These are phyloP conservation scores for Chlorella vulgaris DNA, from an alignment of 139 green algal species.

Conservation along the genomic window DNA sequence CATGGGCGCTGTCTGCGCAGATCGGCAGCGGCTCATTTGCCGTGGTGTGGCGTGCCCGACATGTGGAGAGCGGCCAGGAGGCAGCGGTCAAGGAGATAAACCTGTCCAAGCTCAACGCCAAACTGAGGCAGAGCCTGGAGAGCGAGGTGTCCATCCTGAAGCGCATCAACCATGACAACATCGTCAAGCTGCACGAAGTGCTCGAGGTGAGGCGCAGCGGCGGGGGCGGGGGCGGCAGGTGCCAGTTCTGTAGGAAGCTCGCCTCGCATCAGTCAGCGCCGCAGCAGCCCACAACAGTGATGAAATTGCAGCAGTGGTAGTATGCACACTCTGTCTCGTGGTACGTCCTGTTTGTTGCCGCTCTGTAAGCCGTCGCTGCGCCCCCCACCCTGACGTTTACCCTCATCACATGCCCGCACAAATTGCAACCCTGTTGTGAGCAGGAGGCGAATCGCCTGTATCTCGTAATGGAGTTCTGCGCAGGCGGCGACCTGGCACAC, in stretches of 20 bases:
- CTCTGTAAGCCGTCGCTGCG: no score
- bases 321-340: no score
- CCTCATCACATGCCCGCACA: no score
- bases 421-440: no score
- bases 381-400: no score
- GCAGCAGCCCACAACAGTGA: no score
- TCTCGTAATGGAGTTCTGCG: conserved; percentile 94
- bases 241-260: neutral
- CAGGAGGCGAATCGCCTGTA: conserved; percentile 73
- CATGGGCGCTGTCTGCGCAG: neutral
- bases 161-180: conserved; percentile 83
- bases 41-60: conserved; percentile 83
- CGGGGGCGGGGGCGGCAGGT: neutral
- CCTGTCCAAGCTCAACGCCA: conserved; percentile 81
- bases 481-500: conserved; percentile 88
- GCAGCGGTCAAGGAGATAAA: conserved; percentile 96
- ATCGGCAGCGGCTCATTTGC: conserved; percentile 82
- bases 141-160: conserved; percentile 88
- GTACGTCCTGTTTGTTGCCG: no score
- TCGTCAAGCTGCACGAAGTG: conserved; percentile 90
- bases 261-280: no score
- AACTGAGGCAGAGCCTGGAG: conserved; percentile 88
- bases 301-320: no score
- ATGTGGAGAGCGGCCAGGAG: conserved; percentile 57
- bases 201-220: conserved; percentile 61